phyloP scores from a whole-genome alignment of 495 filamentous ascomycete genomes.

The Neurospora terricola region DNA sequence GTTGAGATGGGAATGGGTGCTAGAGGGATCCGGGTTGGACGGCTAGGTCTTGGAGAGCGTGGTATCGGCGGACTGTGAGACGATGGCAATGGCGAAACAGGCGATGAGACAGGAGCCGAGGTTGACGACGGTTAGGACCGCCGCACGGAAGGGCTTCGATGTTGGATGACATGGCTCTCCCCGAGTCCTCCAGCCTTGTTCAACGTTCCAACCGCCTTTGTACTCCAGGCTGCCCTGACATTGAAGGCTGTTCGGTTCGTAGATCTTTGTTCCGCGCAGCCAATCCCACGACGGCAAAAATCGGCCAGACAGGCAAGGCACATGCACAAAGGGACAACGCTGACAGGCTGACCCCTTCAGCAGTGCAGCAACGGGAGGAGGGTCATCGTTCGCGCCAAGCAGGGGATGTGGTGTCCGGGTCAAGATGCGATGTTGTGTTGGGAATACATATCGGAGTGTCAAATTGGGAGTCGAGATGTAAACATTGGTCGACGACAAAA shows the following conservation, averaged over 20 bases:
- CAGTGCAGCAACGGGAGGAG: neutral
- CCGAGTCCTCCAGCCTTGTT: neutral
- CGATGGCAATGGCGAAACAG: slow-evolving; percentile 92
- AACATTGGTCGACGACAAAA: neutral
- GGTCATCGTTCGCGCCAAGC: neutral
- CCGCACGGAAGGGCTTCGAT: neutral
- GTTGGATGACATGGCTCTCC: neutral
- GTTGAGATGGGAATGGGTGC: no score
- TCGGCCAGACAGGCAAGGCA: slow-evolving; percentile 19
- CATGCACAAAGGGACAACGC: slow-evolving; percentile 17
- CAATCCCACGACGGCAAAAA: slow-evolving; percentile 8
- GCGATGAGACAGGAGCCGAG: slow-evolving; percentile 91
- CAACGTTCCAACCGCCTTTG: neutral
- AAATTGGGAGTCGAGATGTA: neutral
- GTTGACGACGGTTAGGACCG: slow-evolving; percentile 78
- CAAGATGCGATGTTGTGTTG: neutral
- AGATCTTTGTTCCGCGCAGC: slow-evolving; percentile 2
- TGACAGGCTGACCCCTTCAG: slow-evolving; percentile 14
- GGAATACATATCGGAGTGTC: neutral
- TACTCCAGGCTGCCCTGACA: neutral
- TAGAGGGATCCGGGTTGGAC: neutral
- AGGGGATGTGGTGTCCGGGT: neutral
- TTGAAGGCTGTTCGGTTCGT: neutral
- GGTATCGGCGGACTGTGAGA: slow-evolving; percentile 97
- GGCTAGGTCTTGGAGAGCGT: slow-evolving; percentile 45